Conservation (phyloP, 2,329 filamentous ascomycete species). For the Penicillium hesseltinei region DNA sequence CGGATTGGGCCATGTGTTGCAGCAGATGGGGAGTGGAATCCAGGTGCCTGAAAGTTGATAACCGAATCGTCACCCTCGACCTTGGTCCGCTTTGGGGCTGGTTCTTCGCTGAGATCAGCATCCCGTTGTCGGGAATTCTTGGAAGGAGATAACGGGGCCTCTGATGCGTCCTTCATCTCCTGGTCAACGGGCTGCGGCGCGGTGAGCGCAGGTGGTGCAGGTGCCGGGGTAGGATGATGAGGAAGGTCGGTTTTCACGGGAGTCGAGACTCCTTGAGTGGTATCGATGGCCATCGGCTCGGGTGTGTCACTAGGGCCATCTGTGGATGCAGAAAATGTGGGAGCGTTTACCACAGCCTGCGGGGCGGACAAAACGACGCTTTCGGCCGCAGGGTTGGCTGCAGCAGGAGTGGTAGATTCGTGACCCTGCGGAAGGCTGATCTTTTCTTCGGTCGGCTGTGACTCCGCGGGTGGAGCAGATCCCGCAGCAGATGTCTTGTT, state of each 20-base stretch:
- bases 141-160: slow-evolving; percentile 48
- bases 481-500: slow-evolving; percentile 11
- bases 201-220: slow-evolving; percentile 13
- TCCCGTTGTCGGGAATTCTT: slow-evolving; percentile 76
- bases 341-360: not conserved
- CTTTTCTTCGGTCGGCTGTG: slow-evolving; percentile 4
- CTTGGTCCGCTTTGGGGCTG: slow-evolving; percentile 76
- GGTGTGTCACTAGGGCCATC: slow-evolving; percentile 10
- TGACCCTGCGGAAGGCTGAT: not conserved
- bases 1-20: slow-evolving; percentile 16
- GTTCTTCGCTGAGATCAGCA: slow-evolving; percentile 63
- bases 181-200: slow-evolving; percentile 40
- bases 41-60: slow-evolving; percentile 47
- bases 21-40: slow-evolving; percentile 40
- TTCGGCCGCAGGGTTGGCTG: not conserved
- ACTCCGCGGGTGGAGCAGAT: slow-evolving; percentile 11
- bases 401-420: slow-evolving; percentile 4
- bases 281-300: slow-evolving; percentile 24
- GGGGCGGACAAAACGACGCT: not conserved
- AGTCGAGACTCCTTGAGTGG: slow-evolving; percentile 14
- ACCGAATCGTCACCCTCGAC: slow-evolving; percentile 58
- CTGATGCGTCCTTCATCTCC: slow-evolving; percentile 56
- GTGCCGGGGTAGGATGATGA: slow-evolving; percentile 32
- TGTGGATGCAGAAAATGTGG: not conserved
- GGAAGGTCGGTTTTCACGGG: slow-evolving; percentile 35